Percentiles rank a stretch among this genome's conserved stretches.
These are phyloP conservation scores for Cyclocybe aegerita DNA, from an alignment of 768 basidiomycete genomes.

Conservation along the genomic window DNA sequence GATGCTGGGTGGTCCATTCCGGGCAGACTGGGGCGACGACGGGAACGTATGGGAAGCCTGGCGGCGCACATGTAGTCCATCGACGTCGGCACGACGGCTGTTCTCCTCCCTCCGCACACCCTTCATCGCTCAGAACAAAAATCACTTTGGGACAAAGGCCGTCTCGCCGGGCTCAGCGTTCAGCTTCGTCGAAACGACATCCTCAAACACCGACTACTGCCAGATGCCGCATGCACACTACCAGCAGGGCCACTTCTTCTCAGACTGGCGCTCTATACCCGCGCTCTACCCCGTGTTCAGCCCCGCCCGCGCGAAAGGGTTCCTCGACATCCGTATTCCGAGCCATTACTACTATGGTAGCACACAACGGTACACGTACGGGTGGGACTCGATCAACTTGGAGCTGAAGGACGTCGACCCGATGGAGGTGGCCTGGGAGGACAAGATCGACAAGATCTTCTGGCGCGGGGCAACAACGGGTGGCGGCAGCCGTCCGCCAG, in stretches of 20 bases:
- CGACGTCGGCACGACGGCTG: constrained; percentile 77
- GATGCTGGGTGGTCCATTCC: constrained; percentile 64
- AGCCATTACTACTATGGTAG: constrained; percentile 95
- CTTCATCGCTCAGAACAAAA: constrained; percentile 28
- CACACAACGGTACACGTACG: constrained; percentile 83
- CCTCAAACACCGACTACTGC: constrained; percentile 80
- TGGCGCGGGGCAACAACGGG: constrained; percentile 98
- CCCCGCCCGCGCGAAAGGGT: constrained; percentile 84
- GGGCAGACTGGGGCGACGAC: constrained; percentile 80
- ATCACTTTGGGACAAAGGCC: constrained; percentile 23
- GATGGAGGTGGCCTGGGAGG: constrained; percentile 88
- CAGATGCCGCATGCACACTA: constrained; percentile 78
- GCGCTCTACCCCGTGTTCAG: constrained; percentile 93
- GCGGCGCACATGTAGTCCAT: constrained; percentile 85
- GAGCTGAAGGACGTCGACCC: constrained; percentile 75
- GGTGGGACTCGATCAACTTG: constrained; percentile 79
- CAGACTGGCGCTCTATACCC: constrained; percentile 90
- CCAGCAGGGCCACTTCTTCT: constrained; percentile 94
- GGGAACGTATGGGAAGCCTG: constrained; percentile 94
- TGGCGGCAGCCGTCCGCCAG: constrained; percentile 84
- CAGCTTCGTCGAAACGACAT: constrained; percentile 57
- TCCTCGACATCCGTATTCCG: constrained; percentile 88
- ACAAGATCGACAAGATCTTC: constrained; percentile 84
- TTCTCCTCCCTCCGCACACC: constrained; percentile 72
- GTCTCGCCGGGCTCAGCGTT: constrained; percentile 52